Base-by-base conservation (phyloP, 164 flowering plant species). In the Annona squamosa region DNA sequence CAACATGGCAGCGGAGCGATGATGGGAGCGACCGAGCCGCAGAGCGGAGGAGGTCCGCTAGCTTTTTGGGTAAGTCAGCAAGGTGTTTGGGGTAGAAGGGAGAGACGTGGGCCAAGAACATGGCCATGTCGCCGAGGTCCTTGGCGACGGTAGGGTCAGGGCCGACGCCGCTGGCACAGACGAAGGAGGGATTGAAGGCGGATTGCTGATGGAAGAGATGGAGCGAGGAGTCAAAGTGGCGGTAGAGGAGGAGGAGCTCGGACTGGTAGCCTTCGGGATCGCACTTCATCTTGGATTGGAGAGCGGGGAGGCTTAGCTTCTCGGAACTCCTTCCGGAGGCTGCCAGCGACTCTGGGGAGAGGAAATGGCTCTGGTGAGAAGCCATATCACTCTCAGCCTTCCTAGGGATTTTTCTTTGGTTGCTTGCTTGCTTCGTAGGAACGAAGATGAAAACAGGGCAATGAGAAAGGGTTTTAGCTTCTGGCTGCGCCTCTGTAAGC, bases 191-290 rank as follows among this genome's bases (percentile, higher is more conserved):
- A 65, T 74, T 85, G 68, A 89, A 70, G 13, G 90, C 86, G 0
- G 91, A 85, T 68, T 91, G 93, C 66, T 92, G 93, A 52, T 82
- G 76, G 84, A 88, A 91, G 66, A 89, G 86, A 9, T 86, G 84
- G 71, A 91, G 84, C 9, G 91, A 86, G 1, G 98, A 83, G 56
- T 85, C 84, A 81, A 92, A 92, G 74, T 87, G 96, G 76, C 78
- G 76, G 83, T 88, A 82, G 13, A 91, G 56, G 5, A 86, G 88
- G 4, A 6, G 17, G 43, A 92, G 88, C 82, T 94, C 99, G 43
- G 90, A 65, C 48, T 78, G 86, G 79, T 94, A 92, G 37, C 99
- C 91, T 71, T 94, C 93, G 0, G 98, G 96, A 72, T 94, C 99
- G 75, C 76, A 71, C 73, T 94, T 92, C 98, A 94, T 91, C 80